Evolutionary conservation across 495 filamentous ascomycete species (phyloP), one percentile per base, ranked within the genome.

Genomic region (Penicillium coffeae): DNA sequence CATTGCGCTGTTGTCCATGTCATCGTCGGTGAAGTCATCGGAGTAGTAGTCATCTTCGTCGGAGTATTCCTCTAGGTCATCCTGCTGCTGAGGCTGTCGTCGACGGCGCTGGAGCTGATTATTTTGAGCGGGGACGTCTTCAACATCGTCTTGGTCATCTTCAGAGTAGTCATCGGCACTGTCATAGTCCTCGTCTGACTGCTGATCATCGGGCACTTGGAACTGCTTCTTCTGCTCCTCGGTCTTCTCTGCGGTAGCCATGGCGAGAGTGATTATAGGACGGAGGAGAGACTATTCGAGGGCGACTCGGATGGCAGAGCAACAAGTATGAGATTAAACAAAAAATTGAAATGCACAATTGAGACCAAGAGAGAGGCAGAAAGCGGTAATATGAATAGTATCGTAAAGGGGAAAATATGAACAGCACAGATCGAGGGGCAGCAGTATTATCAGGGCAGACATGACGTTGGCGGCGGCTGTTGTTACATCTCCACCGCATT

Each of bases 181-280:
- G 43, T 63, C 68, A 47, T 66, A 70, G 52, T 60, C 74, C 53
- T 59, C 75, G 50, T 55, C 72, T 21, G 56, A 71, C 56, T 55
- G 65, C 51, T 59, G 60, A 39, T 72, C 74, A 48, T 69, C 62
- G n/a, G 54, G 64, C 10, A 68, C 62, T 38, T 63, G 45, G 44
- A 64, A 49, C 42, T 63, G 52, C 35, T 66, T 58, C 40, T 69
- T 48, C 49, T 66, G 50, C 54, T 68, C 50, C 42, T 62, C 48
- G 47, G 65, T 54, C 48, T 74, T 69, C 42, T 71, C 71, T 47
- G 58, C 63, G 44, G 68, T 72, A 2, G 70, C 69, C 65, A 72
- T 72, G 42, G n/a, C 64, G 51, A 19, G n/a, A 32, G 47, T 21
- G 41, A 42, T 15, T 25, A 14, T 19, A 27, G 34, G 21, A 38